These are phyloP conservation scores for Ceratobasidium sp. DNA, from an alignment of 1,284 basidiomycete species.

Conservation along the genomic window DNA sequence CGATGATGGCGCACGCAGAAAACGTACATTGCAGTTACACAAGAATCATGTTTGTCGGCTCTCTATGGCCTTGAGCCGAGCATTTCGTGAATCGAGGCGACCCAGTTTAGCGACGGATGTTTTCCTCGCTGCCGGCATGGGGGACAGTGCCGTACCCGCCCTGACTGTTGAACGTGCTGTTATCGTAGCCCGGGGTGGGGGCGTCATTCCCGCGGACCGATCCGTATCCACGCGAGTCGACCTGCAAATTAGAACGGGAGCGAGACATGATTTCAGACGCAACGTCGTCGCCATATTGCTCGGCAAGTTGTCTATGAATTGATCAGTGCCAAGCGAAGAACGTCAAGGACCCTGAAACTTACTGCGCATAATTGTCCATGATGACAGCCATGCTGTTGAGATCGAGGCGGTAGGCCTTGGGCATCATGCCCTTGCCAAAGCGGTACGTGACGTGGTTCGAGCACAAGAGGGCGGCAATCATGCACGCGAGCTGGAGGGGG, in stretches of 20 bases:
- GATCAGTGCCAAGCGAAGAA: not conserved
- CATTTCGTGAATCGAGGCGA: slow-evolving; percentile 1
- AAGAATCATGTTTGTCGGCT: slow-evolving; percentile 22
- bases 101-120: slow-evolving; percentile 23
- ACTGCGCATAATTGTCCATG: slow-evolving; percentile 73
- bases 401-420: slow-evolving; percentile 71
- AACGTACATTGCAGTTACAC: slow-evolving; percentile 28
- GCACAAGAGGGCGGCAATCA: slow-evolving; percentile 64
- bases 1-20: slow-evolving; percentile 20
- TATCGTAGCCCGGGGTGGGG: slow-evolving; percentile 19
- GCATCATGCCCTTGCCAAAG: slow-evolving; percentile 80
- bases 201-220: slow-evolving; percentile 21
- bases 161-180: slow-evolving; percentile 10
- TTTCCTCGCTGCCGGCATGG: slow-evolving; percentile 28
- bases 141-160: slow-evolving; percentile 26
- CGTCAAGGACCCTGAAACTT: slow-evolving; percentile 45
- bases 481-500: slow-evolving; percentile 62
- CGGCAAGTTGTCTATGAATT: slow-evolving; percentile 56
- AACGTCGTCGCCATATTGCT: slow-evolving; percentile 58
- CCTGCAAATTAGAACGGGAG: slow-evolving; percentile 30
- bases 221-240: slow-evolving; percentile 21
- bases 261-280: slow-evolving; percentile 52
- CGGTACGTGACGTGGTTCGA: slow-evolving; percentile 77
- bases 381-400: slow-evolving; percentile 70
- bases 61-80: slow-evolving; percentile 26